These are phyloP conservation scores for Centaurea solstitialis DNA, from an alignment of 129 eudicot genomes.

Conservation along the genomic window DNA sequence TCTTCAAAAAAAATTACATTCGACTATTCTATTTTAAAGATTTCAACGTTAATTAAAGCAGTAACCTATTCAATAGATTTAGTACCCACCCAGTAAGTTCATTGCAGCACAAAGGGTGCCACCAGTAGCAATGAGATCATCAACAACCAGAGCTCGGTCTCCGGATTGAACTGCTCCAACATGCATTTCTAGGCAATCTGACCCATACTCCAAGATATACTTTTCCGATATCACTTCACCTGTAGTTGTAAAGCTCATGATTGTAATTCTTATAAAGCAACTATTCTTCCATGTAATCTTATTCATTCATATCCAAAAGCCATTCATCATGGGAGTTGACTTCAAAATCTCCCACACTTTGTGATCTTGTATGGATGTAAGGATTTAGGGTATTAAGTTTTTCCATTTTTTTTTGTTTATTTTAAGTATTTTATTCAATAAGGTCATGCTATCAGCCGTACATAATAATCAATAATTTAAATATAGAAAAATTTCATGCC, in stretches of 20 bases:
- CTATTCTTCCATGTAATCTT: no score
- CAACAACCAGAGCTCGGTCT: slow-evolving; percentile 85
- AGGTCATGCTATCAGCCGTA: no score
- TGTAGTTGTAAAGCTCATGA: slow-evolving; percentile 22
- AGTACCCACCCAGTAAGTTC: slow-evolving; percentile 76
- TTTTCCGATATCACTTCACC: slow-evolving; percentile 88
- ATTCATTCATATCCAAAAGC: no score
- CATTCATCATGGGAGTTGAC: no score
- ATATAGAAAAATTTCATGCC: no score
- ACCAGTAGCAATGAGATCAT: slow-evolving; percentile 91
- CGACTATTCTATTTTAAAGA: background rate
- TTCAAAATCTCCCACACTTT: no score
- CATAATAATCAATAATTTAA: no score
- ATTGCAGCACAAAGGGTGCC: slow-evolving; percentile 93
- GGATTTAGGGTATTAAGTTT: no score
- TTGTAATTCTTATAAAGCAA: background rate
- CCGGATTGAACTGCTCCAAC: slow-evolving; percentile 86
- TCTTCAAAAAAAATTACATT: background rate
- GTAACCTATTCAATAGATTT: no score
- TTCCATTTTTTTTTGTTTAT: no score
- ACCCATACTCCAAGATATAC: slow-evolving; percentile 83
- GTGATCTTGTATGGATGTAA: no score
- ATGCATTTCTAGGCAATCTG: slow-evolving; percentile 93
- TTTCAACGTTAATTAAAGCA: background rate
- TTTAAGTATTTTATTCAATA: no score